phyloP scores from a whole-genome alignment of 495 filamentous ascomycete genomes.

The Corynascus novoguineensis region DNA sequence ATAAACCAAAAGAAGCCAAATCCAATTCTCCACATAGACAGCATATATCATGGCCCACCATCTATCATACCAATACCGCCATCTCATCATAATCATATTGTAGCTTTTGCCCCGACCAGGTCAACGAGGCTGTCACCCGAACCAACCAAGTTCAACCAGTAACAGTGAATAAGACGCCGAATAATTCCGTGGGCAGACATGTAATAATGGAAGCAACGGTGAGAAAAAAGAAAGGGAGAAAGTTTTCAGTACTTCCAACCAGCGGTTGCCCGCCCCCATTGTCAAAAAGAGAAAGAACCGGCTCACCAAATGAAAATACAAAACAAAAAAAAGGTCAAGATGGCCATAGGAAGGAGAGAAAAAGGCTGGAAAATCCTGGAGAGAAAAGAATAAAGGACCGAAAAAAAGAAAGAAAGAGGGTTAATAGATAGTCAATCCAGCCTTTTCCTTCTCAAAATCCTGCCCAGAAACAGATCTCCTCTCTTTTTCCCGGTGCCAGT shows the following conservation, averaged over 20 bases:
- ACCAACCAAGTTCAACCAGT: neutral
- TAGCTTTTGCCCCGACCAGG: neutral
- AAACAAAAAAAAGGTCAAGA: neutral
- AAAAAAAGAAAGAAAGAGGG: neutral
- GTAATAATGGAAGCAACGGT: neutral
- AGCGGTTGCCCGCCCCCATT: slow-evolving; percentile 1
- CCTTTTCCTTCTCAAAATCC: neutral
- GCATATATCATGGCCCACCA: neutral
- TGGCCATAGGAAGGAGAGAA: no score
- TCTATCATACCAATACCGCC: neutral
- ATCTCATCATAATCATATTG: slow-evolving; percentile 6
- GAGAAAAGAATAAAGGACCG: neutral
- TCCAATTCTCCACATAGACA: neutral
- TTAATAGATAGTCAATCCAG: neutral
- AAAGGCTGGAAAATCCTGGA: no score
- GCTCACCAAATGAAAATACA: neutral
- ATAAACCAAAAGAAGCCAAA: neutral
- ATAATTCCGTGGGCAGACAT: neutral
- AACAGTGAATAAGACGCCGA: neutral
- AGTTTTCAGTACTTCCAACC: slow-evolving; percentile 1
- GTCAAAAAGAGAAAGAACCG: neutral
- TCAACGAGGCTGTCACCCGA: neutral
- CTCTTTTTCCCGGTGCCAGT: neutral
- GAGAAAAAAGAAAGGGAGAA: neutral
- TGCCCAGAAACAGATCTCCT: neutral